Percentiles rank a stretch among this genome's conserved stretches.
These are phyloP conservation scores for Mucor lusitanicus DNA, from an alignment of 371 early-diverging fungal species.

Conservation along the genomic window DNA sequence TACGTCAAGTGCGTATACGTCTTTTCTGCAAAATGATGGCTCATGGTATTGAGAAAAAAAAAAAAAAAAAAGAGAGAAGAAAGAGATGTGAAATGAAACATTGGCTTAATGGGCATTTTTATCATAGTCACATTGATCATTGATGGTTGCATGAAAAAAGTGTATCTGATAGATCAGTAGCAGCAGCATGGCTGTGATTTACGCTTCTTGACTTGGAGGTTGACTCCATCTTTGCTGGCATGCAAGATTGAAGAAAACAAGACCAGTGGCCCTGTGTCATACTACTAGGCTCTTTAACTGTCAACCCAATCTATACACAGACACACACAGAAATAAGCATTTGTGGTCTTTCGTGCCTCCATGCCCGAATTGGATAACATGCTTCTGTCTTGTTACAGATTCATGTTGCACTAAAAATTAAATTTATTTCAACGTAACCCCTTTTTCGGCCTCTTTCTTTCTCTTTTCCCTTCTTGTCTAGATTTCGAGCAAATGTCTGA, in stretches of 20 bases:
- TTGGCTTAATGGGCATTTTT: conserved; percentile 12
- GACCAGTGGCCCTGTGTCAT: neutral
- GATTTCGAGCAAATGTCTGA: conserved; percentile 10
- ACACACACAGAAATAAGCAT: neutral
- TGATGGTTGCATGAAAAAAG: neutral
- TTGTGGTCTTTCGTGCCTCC: conserved; percentile 8
- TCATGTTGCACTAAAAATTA: conserved; percentile 22
- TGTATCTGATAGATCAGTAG: neutral
- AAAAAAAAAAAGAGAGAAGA: neutral
- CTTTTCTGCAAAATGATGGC: conserved; percentile 21
- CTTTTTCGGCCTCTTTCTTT: conserved; percentile 5
- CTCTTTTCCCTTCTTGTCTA: neutral
- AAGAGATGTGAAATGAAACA: conserved; percentile 17
- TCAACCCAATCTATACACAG: neutral
- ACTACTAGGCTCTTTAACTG: neutral
- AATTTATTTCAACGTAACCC: conserved; percentile 3
- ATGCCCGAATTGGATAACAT: conserved; percentile 17
- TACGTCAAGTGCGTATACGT: conserved; percentile 21
- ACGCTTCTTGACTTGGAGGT: too few relatives aligned
- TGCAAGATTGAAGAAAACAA: too few relatives aligned
- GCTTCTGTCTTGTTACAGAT: conserved; percentile 2
- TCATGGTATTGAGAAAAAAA: conserved; percentile 2
- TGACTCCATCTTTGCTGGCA: too few relatives aligned
- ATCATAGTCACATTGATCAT: neutral
- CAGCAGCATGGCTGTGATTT: too few relatives aligned